Evolutionary conservation across 371 early-diverging fungal genomes (phyloP).

Genomic region (Mucor lusitanicus): DNA sequence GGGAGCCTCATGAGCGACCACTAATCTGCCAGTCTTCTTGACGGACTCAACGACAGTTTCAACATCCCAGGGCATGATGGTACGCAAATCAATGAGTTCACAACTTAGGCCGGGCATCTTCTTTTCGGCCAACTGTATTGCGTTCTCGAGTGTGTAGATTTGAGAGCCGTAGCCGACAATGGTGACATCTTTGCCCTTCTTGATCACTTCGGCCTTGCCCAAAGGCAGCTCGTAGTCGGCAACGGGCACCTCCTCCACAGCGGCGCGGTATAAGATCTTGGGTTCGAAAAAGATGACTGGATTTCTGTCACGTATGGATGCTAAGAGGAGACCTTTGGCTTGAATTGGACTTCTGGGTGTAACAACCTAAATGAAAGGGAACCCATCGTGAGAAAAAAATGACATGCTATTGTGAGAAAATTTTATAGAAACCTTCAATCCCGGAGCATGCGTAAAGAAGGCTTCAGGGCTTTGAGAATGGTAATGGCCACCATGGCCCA

Average conservation of each 20-base stretch:
- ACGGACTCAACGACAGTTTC: constrained; percentile 94
- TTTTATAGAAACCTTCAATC: constrained; percentile 67
- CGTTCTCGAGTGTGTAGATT: constrained; percentile 90
- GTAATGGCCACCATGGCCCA: constrained; percentile 97
- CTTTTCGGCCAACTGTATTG: constrained; percentile 87
- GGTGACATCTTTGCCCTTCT: constrained; percentile 90
- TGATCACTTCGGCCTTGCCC: constrained; percentile 92
- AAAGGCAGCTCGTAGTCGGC: constrained; percentile 92
- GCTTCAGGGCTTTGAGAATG: constrained; percentile 97
- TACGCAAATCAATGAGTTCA: constrained; percentile 94
- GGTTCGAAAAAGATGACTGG: constrained; percentile 97
- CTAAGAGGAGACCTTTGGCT: constrained; percentile 93
- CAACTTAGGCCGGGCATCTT: constrained; percentile 87
- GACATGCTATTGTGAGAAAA: constrained; percentile 18
- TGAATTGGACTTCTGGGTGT: constrained; percentile 95
- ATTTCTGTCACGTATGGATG: constrained; percentile 92
- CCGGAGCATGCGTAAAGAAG: constrained; percentile 95
- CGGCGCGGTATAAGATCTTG: constrained; percentile 94
- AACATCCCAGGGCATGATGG: constrained; percentile 93
- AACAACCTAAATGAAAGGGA: constrained; percentile 60
- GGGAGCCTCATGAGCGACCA: constrained; percentile 97
- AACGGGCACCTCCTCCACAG: constrained; percentile 95
- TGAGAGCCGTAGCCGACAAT: constrained; percentile 95
- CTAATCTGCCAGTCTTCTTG: constrained; percentile 92
- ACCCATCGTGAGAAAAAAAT: constrained; percentile 12